Base-by-base conservation (phyloP, 2,329 filamentous ascomycete genomes). In the Ophiocordyceps camponoti-floridani region DNA sequence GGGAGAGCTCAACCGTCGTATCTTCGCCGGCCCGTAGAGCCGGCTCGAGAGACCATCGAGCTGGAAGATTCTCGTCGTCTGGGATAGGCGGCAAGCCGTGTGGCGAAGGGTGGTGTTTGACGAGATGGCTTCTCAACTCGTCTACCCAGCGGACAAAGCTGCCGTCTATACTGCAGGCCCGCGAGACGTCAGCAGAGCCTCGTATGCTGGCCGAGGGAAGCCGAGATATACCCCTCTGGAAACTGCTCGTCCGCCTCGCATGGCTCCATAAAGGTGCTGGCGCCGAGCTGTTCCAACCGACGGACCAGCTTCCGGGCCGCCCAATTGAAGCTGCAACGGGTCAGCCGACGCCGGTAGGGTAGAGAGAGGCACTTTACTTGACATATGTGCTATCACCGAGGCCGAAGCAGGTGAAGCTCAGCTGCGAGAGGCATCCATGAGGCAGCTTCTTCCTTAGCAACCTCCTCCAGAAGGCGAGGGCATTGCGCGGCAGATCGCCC, bases 161-260 rank as follows among this genome's bases (percentile, higher is more conserved):
- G 33, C 84, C 85, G 56, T 94, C 87, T 33, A 88, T 77, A 1
- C 87, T 89, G 47, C 18, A 23, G 23, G 27, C 14, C 14, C 12
- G n/a, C 5, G 31, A 35, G 13, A n/a, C 31, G n/a, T 35, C 31
- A 35, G 31, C 31, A 35, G 5, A 6, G 31, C n/a, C n/a, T 35
- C 4, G 5, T n/a, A 12, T 12, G 4, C 31, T 35, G 9, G 31
- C 2, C 31, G 31, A 35, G 31, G 10, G 13, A 41, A 19, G 18
- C 41, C n/a, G 6, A 23, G 23, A 19, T 48, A 52, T 65, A 91
- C 79, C 89, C 88, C 62, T 96, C 88, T 26, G 85, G 77, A 66
- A 95, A 87, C 58, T 93, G 85, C 53, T 95, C 88, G 57, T 98
- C 91, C 19, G 82, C 87, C 62, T 98, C 91, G 12, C 85, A 91